These are phyloP conservation scores for Gliomastix tumulicola DNA, from an alignment of 2,329 filamentous ascomycete species.

Conservation along the genomic window DNA sequence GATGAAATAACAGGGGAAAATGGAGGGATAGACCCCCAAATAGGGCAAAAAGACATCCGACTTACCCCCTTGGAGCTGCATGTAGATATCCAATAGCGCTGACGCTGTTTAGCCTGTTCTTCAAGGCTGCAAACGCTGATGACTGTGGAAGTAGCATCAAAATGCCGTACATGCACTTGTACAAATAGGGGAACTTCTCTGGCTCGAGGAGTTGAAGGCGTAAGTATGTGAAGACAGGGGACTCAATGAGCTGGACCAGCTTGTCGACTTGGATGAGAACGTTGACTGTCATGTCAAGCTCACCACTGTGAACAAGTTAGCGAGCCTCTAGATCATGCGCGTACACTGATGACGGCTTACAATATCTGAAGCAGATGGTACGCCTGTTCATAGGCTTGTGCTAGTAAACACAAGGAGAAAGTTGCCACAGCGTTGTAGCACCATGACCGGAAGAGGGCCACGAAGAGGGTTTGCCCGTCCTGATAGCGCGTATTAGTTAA, in stretches of 20 bases:
- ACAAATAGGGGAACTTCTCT: conserved; percentile 88
- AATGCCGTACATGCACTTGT: conserved; percentile 95
- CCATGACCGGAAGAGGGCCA: conserved; percentile 91
- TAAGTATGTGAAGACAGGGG: conserved; percentile 93
- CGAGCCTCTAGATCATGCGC: not conserved
- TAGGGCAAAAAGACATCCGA: no score
- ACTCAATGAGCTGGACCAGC: conserved; percentile 91
- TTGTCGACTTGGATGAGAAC: conserved; percentile 99
- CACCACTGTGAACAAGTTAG: conserved; percentile 53
- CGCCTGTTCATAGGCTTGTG: conserved; percentile 96
- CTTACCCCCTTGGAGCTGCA: conserved; percentile 70
- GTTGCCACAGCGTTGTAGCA: conserved; percentile 98
- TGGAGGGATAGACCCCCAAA: no score
- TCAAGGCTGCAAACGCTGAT: conserved; percentile 90
- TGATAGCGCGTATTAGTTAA: conserved; percentile 19
- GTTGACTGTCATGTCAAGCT: conserved; percentile 97
- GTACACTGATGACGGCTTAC: conserved; percentile 39
- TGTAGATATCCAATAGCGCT: conserved; percentile 95
- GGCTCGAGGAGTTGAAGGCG: conserved; percentile 92
- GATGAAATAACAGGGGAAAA: not conserved
- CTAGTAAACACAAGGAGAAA: conserved; percentile 89
- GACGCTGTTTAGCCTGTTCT: conserved; percentile 94
- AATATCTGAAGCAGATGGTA: conserved; percentile 96
- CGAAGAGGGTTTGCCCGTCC: conserved; percentile 95
- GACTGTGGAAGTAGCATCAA: conserved; percentile 98